phyloP scores from a whole-genome alignment of 768 basidiomycete genomes.

The Panus rudis region DNA sequence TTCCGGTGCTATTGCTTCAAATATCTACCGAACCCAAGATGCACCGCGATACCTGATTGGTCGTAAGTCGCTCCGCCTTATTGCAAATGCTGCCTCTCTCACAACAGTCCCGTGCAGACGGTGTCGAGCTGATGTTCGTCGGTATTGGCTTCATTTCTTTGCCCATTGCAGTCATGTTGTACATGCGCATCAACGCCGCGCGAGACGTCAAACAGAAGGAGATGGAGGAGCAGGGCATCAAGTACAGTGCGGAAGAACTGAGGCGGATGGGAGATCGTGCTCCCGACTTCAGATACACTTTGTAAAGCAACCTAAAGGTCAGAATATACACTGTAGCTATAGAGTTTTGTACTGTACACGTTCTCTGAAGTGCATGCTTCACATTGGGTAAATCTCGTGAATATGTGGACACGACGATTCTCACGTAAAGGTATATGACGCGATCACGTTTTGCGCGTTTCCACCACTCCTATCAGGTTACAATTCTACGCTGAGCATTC shows the following conservation, averaged over 20 bases:
- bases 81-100: neutral
- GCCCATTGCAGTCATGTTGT: slow-evolving; percentile 41
- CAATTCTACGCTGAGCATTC: no score
- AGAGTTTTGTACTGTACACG: no score
- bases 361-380: no score
- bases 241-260: slow-evolving; percentile 21
- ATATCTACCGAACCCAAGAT: slow-evolving; percentile 54
- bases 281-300: slow-evolving; percentile 54
- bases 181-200: slow-evolving; percentile 48
- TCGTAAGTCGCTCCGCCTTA: slow-evolving; percentile 35
- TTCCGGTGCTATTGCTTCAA: slow-evolving; percentile 55
- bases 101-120: slow-evolving; percentile 33
- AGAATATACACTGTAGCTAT: no score
- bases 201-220: slow-evolving; percentile 40
- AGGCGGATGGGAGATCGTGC: slow-evolving; percentile 50
- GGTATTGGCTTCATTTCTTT: slow-evolving; percentile 53
- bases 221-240: slow-evolving; percentile 23
- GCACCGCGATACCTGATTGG: slow-evolving; percentile 55
- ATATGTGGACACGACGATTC: no score
- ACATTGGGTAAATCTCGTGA: no score
- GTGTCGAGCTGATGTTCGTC: slow-evolving; percentile 59
- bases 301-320: slow-evolving; percentile 24
- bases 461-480: no score
- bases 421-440: no score
- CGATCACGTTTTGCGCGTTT: no score